Percentiles rank a stretch among this genome's conserved stretches.
Evolutionary conservation across 768 basidiomycete genomes (phyloP).

Genomic region (Leccinum ochraceum): DNA sequence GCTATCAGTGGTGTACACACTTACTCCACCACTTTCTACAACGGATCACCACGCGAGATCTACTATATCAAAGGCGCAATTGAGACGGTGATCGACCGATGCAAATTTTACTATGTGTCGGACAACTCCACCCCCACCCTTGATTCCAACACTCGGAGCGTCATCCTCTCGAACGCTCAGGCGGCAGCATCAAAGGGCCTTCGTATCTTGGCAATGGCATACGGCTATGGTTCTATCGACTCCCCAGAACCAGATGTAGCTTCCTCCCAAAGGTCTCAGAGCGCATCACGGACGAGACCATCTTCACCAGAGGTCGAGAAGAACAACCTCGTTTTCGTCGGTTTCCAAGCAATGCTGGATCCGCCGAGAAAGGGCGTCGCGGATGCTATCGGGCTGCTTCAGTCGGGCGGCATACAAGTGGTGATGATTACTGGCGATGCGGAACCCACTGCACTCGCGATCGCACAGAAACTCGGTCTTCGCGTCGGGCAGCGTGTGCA

Average conservation of each 20-base stretch:
- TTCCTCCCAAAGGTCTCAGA: constrained; percentile 20
- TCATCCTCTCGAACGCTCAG: constrained; percentile 72
- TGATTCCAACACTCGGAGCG: constrained; percentile 64
- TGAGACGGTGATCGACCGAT: constrained; percentile 81
- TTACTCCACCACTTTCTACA: constrained; percentile 30
- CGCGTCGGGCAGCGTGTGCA: constrained; percentile 52
- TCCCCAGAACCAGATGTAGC: constrained; percentile 24
- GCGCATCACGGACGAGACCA: constrained; percentile 30
- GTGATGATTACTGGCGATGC: constrained; percentile 99
- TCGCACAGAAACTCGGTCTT: constrained; percentile 84
- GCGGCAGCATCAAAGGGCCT: constrained; percentile 73
- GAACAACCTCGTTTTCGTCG: constrained; percentile 78
- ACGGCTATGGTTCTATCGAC: constrained; percentile 68
- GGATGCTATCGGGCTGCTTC: constrained; percentile 79
- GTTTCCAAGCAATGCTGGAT: constrained; percentile 95
- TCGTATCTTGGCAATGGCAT: constrained; percentile 91
- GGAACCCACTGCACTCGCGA: constrained; percentile 86
- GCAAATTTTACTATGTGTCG: constrained; percentile 86
- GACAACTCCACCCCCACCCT: constrained; percentile 86
- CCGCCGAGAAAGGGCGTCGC: constrained; percentile 94
- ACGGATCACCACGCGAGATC: constrained; percentile 57
- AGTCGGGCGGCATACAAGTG: constrained; percentile 88
- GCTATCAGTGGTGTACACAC: constrained; percentile 76
- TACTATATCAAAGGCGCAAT: constrained; percentile 94
- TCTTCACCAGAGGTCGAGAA: constrained; percentile 38